A percentile compares a stretch with the other conserved stretches of the same genome.
Conservation (phyloP, 805 yeast species). For the Nakazawaea molendinolei region DNA sequence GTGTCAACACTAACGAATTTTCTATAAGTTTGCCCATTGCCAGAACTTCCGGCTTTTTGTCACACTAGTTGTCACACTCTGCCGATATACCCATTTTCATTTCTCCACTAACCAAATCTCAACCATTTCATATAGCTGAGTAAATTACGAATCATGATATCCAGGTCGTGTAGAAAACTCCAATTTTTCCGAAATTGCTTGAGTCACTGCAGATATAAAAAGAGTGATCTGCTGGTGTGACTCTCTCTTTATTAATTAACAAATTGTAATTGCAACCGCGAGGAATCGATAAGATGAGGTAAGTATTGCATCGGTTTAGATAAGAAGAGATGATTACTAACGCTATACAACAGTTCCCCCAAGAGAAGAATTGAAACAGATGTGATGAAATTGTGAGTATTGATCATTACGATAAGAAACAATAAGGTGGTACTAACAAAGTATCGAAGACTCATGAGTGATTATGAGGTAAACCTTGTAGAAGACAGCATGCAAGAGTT, state of each 20-base stretch:
- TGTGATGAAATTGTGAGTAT: constrained; percentile 80
- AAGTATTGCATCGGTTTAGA: too few relatives aligned
- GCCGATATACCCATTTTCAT: too few relatives aligned
- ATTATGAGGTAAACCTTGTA: constrained; percentile 77
- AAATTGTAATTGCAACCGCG: constrained; percentile 6
- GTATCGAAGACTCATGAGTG: constrained; percentile 76
- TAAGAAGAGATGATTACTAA: neutral
- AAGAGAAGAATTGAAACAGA: constrained; percentile 86
- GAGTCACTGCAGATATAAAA: neutral
- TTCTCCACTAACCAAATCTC: too few relatives aligned
- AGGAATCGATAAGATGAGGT: constrained; percentile 7
- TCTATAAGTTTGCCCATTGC: too few relatives aligned
- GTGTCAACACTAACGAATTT: too few relatives aligned
- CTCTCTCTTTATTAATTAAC: constrained; percentile 3
- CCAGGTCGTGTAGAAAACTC: too few relatives aligned
- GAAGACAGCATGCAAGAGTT: constrained; percentile 86
- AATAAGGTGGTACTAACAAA: constrained; percentile 5
- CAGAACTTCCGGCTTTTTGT: too few relatives aligned
- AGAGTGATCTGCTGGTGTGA: too few relatives aligned
- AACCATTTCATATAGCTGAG: neutral
- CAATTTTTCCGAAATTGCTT: too few relatives aligned
- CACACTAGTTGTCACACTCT: too few relatives aligned
- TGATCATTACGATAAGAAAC: neutral
- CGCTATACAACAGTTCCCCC: constrained; percentile 39
- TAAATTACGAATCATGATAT: neutral